These are phyloP conservation scores for Vitellaria paradoxa DNA, from an alignment of 179 eudicot genomes.

Conservation along the genomic window DNA sequence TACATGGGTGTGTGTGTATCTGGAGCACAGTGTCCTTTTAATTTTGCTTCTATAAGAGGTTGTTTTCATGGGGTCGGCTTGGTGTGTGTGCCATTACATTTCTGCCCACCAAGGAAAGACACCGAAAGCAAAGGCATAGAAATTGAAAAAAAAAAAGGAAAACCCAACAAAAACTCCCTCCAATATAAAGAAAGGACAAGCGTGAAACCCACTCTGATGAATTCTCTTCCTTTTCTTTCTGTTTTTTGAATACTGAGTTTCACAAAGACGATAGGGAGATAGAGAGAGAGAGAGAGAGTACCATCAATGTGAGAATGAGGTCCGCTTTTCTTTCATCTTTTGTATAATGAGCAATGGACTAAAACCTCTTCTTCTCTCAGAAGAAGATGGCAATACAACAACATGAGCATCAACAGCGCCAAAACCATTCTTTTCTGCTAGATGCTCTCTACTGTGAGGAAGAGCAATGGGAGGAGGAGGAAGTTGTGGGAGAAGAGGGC, in stretches of 20 bases:
- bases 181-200: slow-evolving; percentile 33
- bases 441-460: slow-evolving; percentile 72
- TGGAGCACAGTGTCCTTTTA: slow-evolving; percentile 35
- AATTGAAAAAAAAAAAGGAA: slow-evolving; percentile 1
- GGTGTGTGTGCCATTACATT: slow-evolving; percentile 29
- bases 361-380: slow-evolving; percentile 15
- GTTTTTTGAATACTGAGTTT: slow-evolving; percentile 14
- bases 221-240: slow-evolving; percentile 25
- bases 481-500: neutral
- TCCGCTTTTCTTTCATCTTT: slow-evolving; percentile 20
- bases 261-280: slow-evolving; percentile 15
- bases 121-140: slow-evolving; percentile 3
- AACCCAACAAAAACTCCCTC: neutral
- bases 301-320: slow-evolving; percentile 13
- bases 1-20: neutral
- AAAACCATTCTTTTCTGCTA: slow-evolving; percentile 24
- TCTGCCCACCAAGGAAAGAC: slow-evolving; percentile 4
- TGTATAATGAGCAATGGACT: slow-evolving; percentile 17
- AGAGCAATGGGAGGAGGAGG: slow-evolving; percentile 30
- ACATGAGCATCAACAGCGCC: no score
- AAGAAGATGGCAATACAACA: slow-evolving; percentile 45
- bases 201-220: slow-evolving; percentile 36
- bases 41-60: slow-evolving; percentile 12
- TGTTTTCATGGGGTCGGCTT: slow-evolving; percentile 32
- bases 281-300: slow-evolving; percentile 2